Base-by-base conservation (phyloP, 73 alveolate species). In the Stentor coeruleus region DNA sequence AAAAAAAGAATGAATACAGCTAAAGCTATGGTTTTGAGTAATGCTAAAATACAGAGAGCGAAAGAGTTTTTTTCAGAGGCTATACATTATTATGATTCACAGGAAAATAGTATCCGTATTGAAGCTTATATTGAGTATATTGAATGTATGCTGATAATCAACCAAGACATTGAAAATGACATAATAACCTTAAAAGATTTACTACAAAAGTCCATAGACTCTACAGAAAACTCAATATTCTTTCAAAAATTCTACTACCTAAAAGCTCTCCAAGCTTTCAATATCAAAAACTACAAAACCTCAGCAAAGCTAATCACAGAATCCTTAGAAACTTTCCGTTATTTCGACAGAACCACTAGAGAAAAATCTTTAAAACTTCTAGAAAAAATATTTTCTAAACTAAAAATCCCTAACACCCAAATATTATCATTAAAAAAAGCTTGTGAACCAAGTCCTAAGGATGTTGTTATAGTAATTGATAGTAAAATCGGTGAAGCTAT, bases 21-120 rank as follows among this genome's bases (percentile, higher is more conserved):
- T 0, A 0, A 26, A 20, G 79, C 79, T 14, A 66, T 66, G 79
- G 0, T 66, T 1, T 15, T 26, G 0, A 40, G 49, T 0, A 66
- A 31, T 14, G 39, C 37, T 33, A 66, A 33, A 33, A 33, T 31
- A 2, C 49, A 66, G 33, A 31, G 33, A 66, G 79, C 42, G 11
- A 66, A 20, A 66, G 33, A 66, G n/a, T 40, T 66, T 20, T 66
- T 66, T 66, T 20, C n/a, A 26, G 42, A 66, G 41, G 79, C 79
- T 66, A 28, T 66, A 40, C 26, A 66, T 26, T 33, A 20, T 33
- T 66, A 26, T 33, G 14, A 26, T 14, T 28, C n/a, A 26, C 26
- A 66, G 41, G 26, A 37, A 66, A 33, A 26, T 66, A 28, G 49
- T 20, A 20, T 31, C 20, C 26, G 33, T 14, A 33, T 66, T 66